Evolutionary conservation across 1,139 yeast genomes (phyloP).

Genomic region (Casaregolazyma lundiana): DNA sequence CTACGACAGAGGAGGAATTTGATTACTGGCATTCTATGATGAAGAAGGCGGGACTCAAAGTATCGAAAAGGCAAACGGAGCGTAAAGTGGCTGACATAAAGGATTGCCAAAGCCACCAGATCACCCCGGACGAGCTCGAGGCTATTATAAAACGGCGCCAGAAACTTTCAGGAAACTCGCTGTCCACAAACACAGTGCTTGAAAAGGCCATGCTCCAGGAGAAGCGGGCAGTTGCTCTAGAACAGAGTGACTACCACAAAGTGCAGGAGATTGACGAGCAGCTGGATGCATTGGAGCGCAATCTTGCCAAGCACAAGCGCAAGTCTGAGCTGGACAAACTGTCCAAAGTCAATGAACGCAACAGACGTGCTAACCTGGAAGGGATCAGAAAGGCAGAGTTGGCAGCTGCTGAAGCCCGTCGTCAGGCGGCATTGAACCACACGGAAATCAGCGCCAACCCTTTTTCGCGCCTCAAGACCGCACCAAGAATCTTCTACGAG

Average conservation of each 20-base stretch:
- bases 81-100: slow-evolving; percentile 59
- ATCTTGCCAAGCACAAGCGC: slow-evolving; percentile 19
- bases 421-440: slow-evolving; percentile 39
- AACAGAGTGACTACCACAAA: slow-evolving; percentile 51
- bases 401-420: slow-evolving; percentile 53
- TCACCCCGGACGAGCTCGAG: slow-evolving; percentile 74
- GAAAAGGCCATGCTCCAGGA: slow-evolving; percentile 70
- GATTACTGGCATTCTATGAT: slow-evolving; percentile 62
- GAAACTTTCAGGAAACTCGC: slow-evolving; percentile 49
- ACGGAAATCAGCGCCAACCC: slow-evolving; percentile 67
- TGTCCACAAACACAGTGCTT: slow-evolving; percentile 74
- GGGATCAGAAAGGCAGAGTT: slow-evolving; percentile 78
- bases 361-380: slow-evolving; percentile 73
- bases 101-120: slow-evolving; percentile 56
- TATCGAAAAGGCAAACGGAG: slow-evolving; percentile 60
- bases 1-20: slow-evolving; percentile 66
- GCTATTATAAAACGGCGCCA: slow-evolving; percentile 73
- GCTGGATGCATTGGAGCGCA: slow-evolving; percentile 40
- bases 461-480: slow-evolving; percentile 81
- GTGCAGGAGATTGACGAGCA: slow-evolving; percentile 52
- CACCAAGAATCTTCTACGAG: slow-evolving; percentile 74
- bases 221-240: slow-evolving; percentile 70
- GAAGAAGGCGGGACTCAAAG: slow-evolving; percentile 50
- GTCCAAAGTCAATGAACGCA: slow-evolving; percentile 71
- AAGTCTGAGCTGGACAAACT: slow-evolving; percentile 36